Base-by-base conservation (phyloP, 1,284 basidiomycete genomes). In the Calocybe gambosa region DNA sequence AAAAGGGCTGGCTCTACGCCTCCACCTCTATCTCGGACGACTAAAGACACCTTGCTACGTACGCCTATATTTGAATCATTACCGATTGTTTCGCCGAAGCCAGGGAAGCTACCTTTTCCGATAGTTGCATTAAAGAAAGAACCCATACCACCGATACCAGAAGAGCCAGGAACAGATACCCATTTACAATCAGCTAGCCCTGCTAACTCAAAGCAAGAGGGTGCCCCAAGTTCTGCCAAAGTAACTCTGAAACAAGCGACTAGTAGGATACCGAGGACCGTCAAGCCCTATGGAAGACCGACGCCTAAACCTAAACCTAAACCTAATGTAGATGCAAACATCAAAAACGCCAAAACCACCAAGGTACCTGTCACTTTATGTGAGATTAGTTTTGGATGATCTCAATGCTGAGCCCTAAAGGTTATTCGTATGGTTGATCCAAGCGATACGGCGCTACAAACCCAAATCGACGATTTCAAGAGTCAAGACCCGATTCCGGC, bases 201-300 rank as follows among this genome's bases (percentile, higher is more conserved):
- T 48, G 36, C 54, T 25, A 43, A 48, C 39, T 41, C 49, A 16
- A 38, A 50, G 12, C 50, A 49, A 16, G 38, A 46, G 20, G 44
- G 19, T 9, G 48, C 13, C 20, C 50, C 39, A 47, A 67, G 61
- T 49, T 60, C 67, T 21, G 47, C 54, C 6, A 74, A 69, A 42
- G 78, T 78, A 12, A 69, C 50, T 39, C 56, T 84, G 42, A 79
- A 75, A 54, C 79, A 82, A 53, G 65, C 72, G 1, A 68, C 69
- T 0, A 85, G 85, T 61, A 75, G 72, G 61, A 88, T 88, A 53
- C 85, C 85, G 5, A 69, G 85, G 43, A 79, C 77, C 23, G 61
- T 62, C 13, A 86, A 85, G 51, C 83, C 85, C 0, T 87, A 87
- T 60, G 65, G 74, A 20, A 69, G 78, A 50, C 70, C 74, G 13